A percentile compares a stretch with the other conserved stretches of the same genome.
Evolutionary conservation across 2,329 filamentous ascomycete genomes (phyloP).

Genomic region (Venturia carpophila): DNA sequence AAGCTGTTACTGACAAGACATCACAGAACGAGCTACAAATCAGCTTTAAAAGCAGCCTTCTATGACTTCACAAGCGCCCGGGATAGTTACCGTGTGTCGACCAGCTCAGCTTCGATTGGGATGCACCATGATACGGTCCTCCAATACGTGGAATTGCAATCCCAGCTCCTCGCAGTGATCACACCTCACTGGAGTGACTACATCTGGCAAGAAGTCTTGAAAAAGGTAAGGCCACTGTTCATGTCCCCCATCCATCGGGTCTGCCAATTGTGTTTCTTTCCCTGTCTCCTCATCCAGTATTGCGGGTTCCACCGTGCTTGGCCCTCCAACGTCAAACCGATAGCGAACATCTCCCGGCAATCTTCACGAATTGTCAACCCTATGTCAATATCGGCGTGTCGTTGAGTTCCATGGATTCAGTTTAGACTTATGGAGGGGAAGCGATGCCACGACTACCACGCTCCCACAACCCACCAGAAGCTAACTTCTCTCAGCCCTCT

Average conservation of each 20-base stretch:
- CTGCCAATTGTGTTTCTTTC: neutral
- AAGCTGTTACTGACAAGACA: conserved; percentile 18
- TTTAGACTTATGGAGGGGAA: too few relatives aligned
- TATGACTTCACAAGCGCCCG: conserved; percentile 87
- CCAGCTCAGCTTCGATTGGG: conserved; percentile 65
- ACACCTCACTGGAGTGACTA: conserved; percentile 93
- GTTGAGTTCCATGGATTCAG: neutral
- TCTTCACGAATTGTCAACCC: neutral
- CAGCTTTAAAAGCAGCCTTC: conserved; percentile 50
- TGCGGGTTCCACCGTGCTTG: neutral
- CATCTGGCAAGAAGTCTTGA: conserved; percentile 85
- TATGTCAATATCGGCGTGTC: neutral
- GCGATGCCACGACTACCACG: neutral
- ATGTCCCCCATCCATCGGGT: too few relatives aligned
- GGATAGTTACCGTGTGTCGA: conserved; percentile 83
- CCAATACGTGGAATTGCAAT: conserved; percentile 80
- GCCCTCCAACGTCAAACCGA: neutral
- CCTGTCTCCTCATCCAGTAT: neutral
- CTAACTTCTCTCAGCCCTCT: conserved; percentile 38
- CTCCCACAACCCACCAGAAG: neutral
- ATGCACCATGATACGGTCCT: conserved; percentile 78
- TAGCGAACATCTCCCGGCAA: neutral
- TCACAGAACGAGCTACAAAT: conserved; percentile 32
- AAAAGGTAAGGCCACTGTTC: conserved; percentile 42
- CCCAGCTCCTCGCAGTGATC: conserved; percentile 72